Evolutionary conservation across 805 yeast genomes (phyloP), one percentile per base, ranked within the genome.

Genomic region (Saccharomycopsis guyanensis): DNA sequence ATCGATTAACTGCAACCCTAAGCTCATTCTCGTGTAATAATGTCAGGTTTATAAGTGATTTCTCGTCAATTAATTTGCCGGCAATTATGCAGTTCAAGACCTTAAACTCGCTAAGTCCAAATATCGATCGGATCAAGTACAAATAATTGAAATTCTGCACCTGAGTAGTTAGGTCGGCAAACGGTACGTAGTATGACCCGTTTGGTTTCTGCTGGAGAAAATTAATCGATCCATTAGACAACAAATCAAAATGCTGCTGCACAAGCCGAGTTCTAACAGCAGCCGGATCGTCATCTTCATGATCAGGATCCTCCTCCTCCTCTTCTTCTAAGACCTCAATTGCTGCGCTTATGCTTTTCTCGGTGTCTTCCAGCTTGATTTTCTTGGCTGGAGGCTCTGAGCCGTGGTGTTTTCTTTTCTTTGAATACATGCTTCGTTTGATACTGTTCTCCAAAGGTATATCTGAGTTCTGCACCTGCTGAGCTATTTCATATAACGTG

Each of bases 41-140:
- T 1, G 93, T 91, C 13, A 76, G 62, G 43, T 84, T 80, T 33
- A 87, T 77, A 42, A 93, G 74, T 16, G 81, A 70, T 57, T 91
- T 89, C 58, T 93, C 98, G 53, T 94, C 95, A 6, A 83, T 82
- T 40, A 87, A 69, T 53, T 78, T 78, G 56, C 77, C 70, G 7
- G 72, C 73, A 47, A 85, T 77, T 27, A 93, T 73, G 55, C 95
- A 84, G 53, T 94, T 78, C 50, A 91, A 65, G 2, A 93, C 70
- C 45, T 96, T 73, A 46, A 84, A 71, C 0, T 89, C 76, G 15
- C 80, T 73, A 6, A 72, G 66, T 1, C 93, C 93, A 50, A 84
- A 64, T 0, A 85, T 72, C 1, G 78, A 65, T 46, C 79, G 75
- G 36, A 85, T 57, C 22, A 80, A 59, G 38, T 77, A 73, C 53